Base-by-base conservation (phyloP, 75 land plant genomes). In the Picea sitchensis region DNA sequence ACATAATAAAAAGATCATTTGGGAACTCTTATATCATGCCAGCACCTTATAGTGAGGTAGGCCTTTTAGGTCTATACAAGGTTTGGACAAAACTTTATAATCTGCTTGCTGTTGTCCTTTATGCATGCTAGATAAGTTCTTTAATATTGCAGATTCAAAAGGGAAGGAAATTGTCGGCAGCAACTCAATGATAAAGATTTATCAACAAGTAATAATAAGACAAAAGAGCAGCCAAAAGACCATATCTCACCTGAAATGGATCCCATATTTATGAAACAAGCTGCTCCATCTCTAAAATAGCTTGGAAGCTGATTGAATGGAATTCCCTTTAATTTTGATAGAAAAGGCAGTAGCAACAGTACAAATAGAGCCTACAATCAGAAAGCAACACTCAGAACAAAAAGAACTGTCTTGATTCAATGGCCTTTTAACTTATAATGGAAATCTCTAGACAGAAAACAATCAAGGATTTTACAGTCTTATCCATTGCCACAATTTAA, bases 351-450 rank as follows among this genome's bases (percentile, higher is more conserved):
- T 63, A 94, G 79, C 61, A 96, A 83, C 26, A 95, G 84, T 15
- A 96, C 94, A 84, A 94, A 96, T 41, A 92, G 80, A 30, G 99
- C 93, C 95, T 95, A 83, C 80, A 87, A n/a, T 7, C 9, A 64
- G 26, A 12, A 64, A n/a, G 18, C 11, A 64, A 64, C 65, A 23
- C 26, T n/a, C 65, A 64, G 65, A 63, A n/a, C 32, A 60, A 59
- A 58, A 23, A 76, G 62, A 76, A 76, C 62, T 56, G 18, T 78
- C 73, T 47, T 65, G 38, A 17, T 20, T 64, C 15, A 44, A 5
- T 11, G 23, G 17, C 4, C 21, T 44, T 71, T 44, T 26, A 71
- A 71, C 44, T n/a, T 41, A 44, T 41, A 36, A 11, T 14, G 73
- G n/a, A 20, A 18, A 71, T n/a, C 73, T 71, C n/a, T 71, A 71